phyloP scores from a whole-genome alignment of 352 stramenopile genomes.

The Pythium sp. region DNA sequence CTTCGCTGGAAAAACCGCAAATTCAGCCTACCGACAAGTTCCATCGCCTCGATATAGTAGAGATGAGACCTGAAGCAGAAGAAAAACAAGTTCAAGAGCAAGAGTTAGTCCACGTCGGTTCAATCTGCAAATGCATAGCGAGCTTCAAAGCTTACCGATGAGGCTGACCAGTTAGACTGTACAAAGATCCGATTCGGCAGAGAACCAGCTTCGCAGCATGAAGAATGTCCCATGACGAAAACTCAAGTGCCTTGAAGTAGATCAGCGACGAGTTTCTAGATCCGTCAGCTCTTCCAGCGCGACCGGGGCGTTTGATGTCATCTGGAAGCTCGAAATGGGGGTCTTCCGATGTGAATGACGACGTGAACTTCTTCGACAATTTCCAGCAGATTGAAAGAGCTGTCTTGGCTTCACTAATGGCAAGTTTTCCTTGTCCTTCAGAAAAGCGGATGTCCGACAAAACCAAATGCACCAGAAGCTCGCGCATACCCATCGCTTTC shows the following conservation, averaged over 20 bases:
- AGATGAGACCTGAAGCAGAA: constrained; percentile 27
- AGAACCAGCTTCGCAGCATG: constrained; percentile 52
- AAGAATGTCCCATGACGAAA: constrained; percentile 70
- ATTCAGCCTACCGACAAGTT: constrained; percentile 60
- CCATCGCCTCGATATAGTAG: constrained; percentile 69
- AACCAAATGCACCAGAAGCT: constrained; percentile 46
- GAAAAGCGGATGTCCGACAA: constrained; percentile 56
- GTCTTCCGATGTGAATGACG: constrained; percentile 12
- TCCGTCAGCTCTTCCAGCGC: constrained; percentile 3
- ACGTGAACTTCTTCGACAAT: constrained; percentile 44
- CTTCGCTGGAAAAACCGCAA: constrained; percentile 46
- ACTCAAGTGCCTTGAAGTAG: constrained; percentile 66
- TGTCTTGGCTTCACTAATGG: constrained; percentile 56
- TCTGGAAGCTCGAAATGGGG: constrained; percentile 39
- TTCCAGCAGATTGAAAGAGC: constrained; percentile 71
- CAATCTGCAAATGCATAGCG: neutral
- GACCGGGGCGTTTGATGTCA: constrained; percentile 22
- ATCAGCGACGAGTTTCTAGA: constrained; percentile 26
- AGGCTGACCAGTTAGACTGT: constrained; percentile 41
- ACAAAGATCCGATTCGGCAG: constrained; percentile 62
- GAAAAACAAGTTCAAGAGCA: neutral
- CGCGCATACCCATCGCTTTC: constrained; percentile 50
- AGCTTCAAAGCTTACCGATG: constrained; percentile 33
- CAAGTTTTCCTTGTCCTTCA: constrained; percentile 33
- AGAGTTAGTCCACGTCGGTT: neutral